These are phyloP conservation scores for Talaromyces albobiverticillius DNA, from an alignment of 2,329 filamentous ascomycete genomes.

Conservation along the genomic window DNA sequence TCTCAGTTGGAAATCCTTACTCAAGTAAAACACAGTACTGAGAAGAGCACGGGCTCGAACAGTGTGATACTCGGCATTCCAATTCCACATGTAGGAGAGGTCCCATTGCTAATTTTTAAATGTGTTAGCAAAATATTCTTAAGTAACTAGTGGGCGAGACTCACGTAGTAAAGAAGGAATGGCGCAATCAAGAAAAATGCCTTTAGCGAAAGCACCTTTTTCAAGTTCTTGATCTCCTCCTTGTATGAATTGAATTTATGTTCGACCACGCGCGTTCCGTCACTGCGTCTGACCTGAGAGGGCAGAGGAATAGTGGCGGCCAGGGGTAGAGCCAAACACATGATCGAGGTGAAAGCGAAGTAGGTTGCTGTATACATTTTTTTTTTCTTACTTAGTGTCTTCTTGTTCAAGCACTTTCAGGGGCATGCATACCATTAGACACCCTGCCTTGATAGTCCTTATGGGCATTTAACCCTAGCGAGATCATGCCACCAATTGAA, in stretches of 20 bases:
- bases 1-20: background rate
- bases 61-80: constrained; percentile 4
- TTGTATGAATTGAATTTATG: background rate
- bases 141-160: background rate
- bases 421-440: background rate
- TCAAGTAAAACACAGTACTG: background rate
- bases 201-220: background rate
- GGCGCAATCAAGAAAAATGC: background rate
- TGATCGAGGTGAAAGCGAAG: constrained; percentile 1
- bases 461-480: background rate
- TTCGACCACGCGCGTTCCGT: background rate
- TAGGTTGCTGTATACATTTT: constrained; percentile 1
- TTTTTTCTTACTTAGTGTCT: background rate
- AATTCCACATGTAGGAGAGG: constrained; percentile 3
- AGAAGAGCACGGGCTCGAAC: constrained; percentile 4
- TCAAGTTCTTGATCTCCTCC: background rate
- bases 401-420: background rate
- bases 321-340: background rate
- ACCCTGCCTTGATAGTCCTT: background rate
- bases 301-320: background rate
- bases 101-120: constrained; percentile 6
- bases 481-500: constrained; percentile 1
- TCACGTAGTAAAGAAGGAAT: background rate
- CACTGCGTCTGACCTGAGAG: background rate
- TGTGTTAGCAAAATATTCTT: background rate